These are phyloP conservation scores for Suhomyces panamericanus DNA, from an alignment of 1,139 yeast genomes.

Conservation along the genomic window DNA sequence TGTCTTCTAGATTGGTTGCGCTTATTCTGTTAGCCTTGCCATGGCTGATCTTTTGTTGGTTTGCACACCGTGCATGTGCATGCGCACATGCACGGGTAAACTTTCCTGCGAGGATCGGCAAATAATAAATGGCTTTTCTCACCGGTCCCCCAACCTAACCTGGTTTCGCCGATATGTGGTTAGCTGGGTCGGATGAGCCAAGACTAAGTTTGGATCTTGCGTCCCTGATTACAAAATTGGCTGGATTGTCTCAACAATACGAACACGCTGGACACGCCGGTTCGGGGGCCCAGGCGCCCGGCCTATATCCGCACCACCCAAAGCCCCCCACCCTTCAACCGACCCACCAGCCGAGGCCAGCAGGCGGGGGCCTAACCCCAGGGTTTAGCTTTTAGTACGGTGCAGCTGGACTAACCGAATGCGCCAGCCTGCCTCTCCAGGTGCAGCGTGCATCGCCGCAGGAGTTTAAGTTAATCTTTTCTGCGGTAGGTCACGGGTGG, in stretches of 20 bases:
- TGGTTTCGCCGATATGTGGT: conserved; percentile 4
- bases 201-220: conserved; percentile 6
- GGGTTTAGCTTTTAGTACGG: not conserved
- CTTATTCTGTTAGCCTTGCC: conserved; percentile 2
- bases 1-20: conserved; percentile 2
- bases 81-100: conserved; percentile 1
- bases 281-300: not conserved
- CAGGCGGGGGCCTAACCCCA: not conserved
- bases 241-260: conserved; percentile 1
- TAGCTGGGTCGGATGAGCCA: conserved; percentile 4
- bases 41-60: conserved; percentile 5
- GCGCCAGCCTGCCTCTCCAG: not conserved
- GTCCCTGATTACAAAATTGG: conserved; percentile 2
- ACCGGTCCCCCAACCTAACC: not conserved
- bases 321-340: not conserved
- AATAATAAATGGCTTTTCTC: not conserved
- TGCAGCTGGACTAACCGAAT: not conserved
- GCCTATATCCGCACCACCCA: not conserved
- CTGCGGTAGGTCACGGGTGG: not conserved
- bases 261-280: not conserved
- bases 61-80: not conserved
- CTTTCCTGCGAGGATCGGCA: not conserved
- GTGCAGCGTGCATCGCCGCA: too few relatives aligned
- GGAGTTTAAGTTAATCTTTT: too few relatives aligned
- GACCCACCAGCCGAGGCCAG: too few relatives aligned